Percentiles rank a stretch among this genome's conserved stretches.
Conservation (phyloP, 2,329 filamentous ascomycete genomes). For the Apiospora pterosperma region DNA sequence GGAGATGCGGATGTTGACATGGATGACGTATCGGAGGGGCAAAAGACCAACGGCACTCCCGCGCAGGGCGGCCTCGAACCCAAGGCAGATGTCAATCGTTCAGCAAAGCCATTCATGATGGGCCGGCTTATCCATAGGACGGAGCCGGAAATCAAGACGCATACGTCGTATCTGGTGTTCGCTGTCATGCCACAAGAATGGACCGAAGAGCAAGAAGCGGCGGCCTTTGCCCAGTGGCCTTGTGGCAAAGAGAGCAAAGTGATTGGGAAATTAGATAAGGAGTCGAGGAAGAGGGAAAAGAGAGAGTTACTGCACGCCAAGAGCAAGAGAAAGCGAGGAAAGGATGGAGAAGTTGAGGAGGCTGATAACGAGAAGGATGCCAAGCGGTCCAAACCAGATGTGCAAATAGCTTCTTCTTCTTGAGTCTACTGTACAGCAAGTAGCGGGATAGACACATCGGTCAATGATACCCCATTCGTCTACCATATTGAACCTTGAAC, state of each 20-base stretch:
- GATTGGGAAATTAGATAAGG: constrained; percentile 52
- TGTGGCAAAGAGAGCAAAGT: constrained; percentile 50
- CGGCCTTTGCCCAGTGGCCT: constrained; percentile 62
- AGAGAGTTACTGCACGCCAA: constrained; percentile 47
- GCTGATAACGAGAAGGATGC: neutral
- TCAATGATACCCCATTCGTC: neutral
- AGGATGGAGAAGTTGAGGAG: constrained; percentile 4
- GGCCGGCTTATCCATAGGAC: constrained; percentile 76
- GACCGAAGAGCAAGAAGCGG: constrained; percentile 76
- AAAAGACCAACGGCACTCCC: constrained; percentile 23
- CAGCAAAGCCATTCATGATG: constrained; percentile 63
- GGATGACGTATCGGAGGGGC: constrained; percentile 31
- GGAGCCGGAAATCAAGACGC: constrained; percentile 87
- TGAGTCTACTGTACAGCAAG: neutral
- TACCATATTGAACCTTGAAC: neutral
- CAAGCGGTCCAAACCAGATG: neutral
- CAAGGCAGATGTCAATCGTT: constrained; percentile 16
- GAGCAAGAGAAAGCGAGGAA: constrained; percentile 32
- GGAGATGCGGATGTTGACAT: constrained; percentile 36
- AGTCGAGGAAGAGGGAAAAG: constrained; percentile 54
- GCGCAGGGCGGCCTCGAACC: constrained; percentile 25
- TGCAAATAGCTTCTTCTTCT: neutral
- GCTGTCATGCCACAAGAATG: constrained; percentile 84
- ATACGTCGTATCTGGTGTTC: constrained; percentile 96
- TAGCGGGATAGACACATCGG: neutral